Evolutionary conservation across 2,329 filamentous ascomycete species (phyloP), one percentile per base, ranked within the genome.

Genomic region (Tolypocladium album): DNA sequence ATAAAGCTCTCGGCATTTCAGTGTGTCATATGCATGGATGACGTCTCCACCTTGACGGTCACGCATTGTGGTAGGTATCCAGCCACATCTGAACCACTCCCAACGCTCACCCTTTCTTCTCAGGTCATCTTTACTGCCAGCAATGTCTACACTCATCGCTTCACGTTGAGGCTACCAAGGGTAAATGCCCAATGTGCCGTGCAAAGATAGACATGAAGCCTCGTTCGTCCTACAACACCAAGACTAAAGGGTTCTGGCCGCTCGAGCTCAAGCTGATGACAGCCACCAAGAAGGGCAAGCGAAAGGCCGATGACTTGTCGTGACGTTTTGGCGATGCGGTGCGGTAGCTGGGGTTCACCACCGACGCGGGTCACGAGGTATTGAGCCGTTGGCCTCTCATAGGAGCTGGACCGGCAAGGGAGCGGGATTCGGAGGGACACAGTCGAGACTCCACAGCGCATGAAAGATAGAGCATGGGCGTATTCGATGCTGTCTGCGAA

Each of bases 1-100:
- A 70, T 77, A 67, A 84, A 82, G 68, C 70, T 88, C 20, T 75
- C 78, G 53, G 74, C 76, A 4, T 85, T 87, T 56, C 82, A 87
- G 70, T 88, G 85, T 63, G 83, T 85, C 52, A 88, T 88, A 61
- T 88, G 85, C 71, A 85, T 88, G 82, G 85, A 88, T 62, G 77
- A 83, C 62, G 80, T 77, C 34, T 80, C 78, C 1, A 75, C 77
- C 36, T 66, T 88, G 62, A 86, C 83, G 1, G 80, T 87, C 55
- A 88, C 85, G 3, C 82, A 87, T 70, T 88, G 85, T 70, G 85
- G 85, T 88, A 82, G 64, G 83, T 74, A 55, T 56, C 50, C 42
- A 4, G 6, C 11, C 27, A 39, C 20, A 24, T 22, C 15, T 53
- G 20, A 40, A 22, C 7, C 7, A 5, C n/a, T 42, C 31, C 17